phyloP scores from a whole-genome alignment of 768 basidiomycete species.

The Phallus indusiatus region DNA sequence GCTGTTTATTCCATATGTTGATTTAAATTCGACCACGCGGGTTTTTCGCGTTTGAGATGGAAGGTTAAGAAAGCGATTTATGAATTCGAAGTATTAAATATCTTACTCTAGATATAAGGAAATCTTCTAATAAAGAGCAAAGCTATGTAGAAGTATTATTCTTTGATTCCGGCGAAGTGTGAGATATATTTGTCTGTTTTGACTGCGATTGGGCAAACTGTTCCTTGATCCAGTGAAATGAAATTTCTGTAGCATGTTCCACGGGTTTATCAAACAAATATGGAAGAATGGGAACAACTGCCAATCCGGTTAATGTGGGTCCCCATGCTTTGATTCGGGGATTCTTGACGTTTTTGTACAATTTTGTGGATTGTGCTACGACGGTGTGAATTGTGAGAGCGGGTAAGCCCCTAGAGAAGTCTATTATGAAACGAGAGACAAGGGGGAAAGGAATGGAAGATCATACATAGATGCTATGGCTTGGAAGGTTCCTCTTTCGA shows the following conservation, averaged over 20 bases:
- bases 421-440: slow-evolving; percentile 1
- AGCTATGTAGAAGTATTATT: neutral
- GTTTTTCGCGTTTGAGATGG: too few species aligned
- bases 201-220: neutral
- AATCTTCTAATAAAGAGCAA: neutral
- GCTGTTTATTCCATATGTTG: too few species aligned
- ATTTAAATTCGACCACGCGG: too few species aligned
- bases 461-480: slow-evolving; percentile 73
- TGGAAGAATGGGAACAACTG: slow-evolving; percentile 64
- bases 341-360: slow-evolving; percentile 49
- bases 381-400: slow-evolving; percentile 81
- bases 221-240: slow-evolving; percentile 58
- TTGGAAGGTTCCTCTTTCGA: slow-evolving; percentile 72
- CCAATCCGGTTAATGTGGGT: slow-evolving; percentile 63
- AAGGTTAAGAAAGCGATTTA: too few species aligned
- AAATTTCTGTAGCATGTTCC: slow-evolving; percentile 55
- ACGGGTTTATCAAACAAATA: slow-evolving; percentile 76
- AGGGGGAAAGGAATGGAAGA: neutral
- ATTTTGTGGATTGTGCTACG: slow-evolving; percentile 62
- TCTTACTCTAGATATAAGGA: neutral
- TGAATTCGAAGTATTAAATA: neutral
- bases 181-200: neutral
- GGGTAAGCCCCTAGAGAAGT: slow-evolving; percentile 54
- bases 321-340: slow-evolving; percentile 61
- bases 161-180: neutral